Evolutionary conservation across 179 eudicot species (phyloP), one percentile per base, ranked within the genome.

Genomic region (Camellia oleifera): DNA sequence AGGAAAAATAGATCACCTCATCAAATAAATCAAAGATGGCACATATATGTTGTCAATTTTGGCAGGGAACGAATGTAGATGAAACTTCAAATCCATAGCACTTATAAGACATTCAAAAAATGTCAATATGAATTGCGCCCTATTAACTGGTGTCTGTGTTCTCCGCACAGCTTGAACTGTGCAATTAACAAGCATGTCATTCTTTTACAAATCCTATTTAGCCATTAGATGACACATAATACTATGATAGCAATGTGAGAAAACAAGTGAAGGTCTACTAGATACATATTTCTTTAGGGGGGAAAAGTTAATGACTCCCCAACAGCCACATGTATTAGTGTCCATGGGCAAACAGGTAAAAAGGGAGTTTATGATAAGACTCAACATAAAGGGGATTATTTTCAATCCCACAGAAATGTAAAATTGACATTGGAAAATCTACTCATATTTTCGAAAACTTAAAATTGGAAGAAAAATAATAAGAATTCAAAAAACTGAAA

Each of bases 351-450:
- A 32, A 32, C 40, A 32, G 40, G 40, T 32, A 6, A 15, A 40
- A 44, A 75, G n/a, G 69, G 61, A 76, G 58, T 40, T 14, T 48
- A 45, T 5, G 56, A 64, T 23, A 46, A 12, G 79, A 76, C 60
- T 44, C 50, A 26, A 4, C 52, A 48, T 48, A 76, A 23, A 32
- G 42, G 58, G 79, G 17, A 64, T 6, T 76, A 42, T 40, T 10
- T 11, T 17, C 11, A 61, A 26, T 26, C 5, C 32, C 44, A 75
- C 4, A 46, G 52, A 48, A 48, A 44, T 32, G 2, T 20, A 18
- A 9, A 42, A 23, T 53, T 20, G 13, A 17, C 18, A 68, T 57
- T 13, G 17, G 45, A 69, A 71, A 76, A 75, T 18, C 3, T 44
- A 46, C 20, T 48, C 7, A 32, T 14, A 1, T 15, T 48, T 65